These are phyloP conservation scores for Hypoxylon sp. DNA, from an alignment of 2,329 filamentous ascomycete species.

Conservation along the genomic window DNA sequence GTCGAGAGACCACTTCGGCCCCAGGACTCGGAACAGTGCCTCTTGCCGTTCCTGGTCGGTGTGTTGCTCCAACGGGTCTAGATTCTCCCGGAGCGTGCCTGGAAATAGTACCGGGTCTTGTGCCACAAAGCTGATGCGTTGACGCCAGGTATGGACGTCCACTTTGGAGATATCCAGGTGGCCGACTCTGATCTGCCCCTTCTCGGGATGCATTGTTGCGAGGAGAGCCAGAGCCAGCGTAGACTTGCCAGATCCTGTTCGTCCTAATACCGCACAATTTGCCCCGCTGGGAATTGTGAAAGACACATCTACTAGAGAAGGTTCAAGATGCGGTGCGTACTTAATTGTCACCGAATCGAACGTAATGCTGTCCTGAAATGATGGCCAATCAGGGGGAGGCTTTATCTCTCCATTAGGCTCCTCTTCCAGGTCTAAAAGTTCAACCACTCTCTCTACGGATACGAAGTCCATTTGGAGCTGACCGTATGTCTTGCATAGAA, in stretches of 20 bases:
- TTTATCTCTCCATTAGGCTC: constrained; percentile 75
- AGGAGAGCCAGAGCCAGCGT: constrained; percentile 74
- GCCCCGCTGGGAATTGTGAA: constrained; percentile 77
- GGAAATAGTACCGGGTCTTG: constrained; percentile 74
- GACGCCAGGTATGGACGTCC: constrained; percentile 67
- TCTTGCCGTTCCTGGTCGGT: constrained; percentile 63
- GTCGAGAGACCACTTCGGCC: constrained; percentile 60
- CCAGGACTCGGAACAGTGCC: constrained; percentile 71
- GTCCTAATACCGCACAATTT: constrained; percentile 77
- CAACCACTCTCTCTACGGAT: constrained; percentile 86
- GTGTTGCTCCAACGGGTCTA: constrained; percentile 74
- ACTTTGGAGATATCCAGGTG: constrained; percentile 64
- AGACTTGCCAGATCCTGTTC: constrained; percentile 89
- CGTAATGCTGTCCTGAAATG: constrained; percentile 75
- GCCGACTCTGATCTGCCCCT: constrained; percentile 67
- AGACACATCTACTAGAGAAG: constrained; percentile 75
- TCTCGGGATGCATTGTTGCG: constrained; percentile 64
- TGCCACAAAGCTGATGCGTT: constrained; percentile 72
- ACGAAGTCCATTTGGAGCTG: constrained; percentile 93
- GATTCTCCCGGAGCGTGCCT: constrained; percentile 70
- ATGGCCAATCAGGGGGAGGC: constrained; percentile 83
- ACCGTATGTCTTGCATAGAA: constrained; percentile 83
- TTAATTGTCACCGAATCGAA: constrained; percentile 83
- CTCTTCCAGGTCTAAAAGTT: constrained; percentile 82
- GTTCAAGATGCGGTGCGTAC: constrained; percentile 82